Base-by-base conservation (phyloP, 73 alveolate genomes). In the Stentor coeruleus region DNA sequence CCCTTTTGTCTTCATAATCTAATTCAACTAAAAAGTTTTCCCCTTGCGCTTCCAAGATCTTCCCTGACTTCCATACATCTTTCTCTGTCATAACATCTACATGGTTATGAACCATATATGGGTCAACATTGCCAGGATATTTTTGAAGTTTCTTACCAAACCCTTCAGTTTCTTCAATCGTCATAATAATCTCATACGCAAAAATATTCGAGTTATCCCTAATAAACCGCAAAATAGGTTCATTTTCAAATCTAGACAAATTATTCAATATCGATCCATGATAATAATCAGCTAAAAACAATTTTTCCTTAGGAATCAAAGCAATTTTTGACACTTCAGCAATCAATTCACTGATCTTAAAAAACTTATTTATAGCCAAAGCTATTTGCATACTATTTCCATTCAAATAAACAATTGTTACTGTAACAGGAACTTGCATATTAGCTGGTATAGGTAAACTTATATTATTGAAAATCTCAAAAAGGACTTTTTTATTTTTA, bases 381-480 rank as follows among this genome's bases (percentile, higher is more conserved):
- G 49, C 79, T 1, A 66, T 66, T 40, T 0, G n/a, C 37, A 20
- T 37, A 2, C 20, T 33, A 28, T 20, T 31, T 66, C 79, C 42
- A 28, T 66, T 66, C 33, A 36, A 15, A 60, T 33, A 72, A 74
- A 58, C 59, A 36, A 87, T 74, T 30, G 76, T 80, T 26, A 76
- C 58, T 36, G 39, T 59, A n/a, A 84, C 59, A 41, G 1, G 59
- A 59, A 55, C 60, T 39, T 41, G 77, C 90, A 87, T 83, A 86
- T 37, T 77, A 74, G 39, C 38, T 0, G 93, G 93, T 0, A 87
- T 59, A 0, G 93, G 93, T 38, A 87, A 59, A 39, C 88, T 76
- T 4, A 87, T 55, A 41, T 86, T 87, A 73, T 41, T 60, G 59
- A 75, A 87, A 20, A 82, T 85, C 41, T 87, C 93, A 77, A 76